These are phyloP conservation scores for Colletotrichum sp. DNA, from an alignment of 2,329 filamentous ascomycete genomes.

Conservation along the genomic window DNA sequence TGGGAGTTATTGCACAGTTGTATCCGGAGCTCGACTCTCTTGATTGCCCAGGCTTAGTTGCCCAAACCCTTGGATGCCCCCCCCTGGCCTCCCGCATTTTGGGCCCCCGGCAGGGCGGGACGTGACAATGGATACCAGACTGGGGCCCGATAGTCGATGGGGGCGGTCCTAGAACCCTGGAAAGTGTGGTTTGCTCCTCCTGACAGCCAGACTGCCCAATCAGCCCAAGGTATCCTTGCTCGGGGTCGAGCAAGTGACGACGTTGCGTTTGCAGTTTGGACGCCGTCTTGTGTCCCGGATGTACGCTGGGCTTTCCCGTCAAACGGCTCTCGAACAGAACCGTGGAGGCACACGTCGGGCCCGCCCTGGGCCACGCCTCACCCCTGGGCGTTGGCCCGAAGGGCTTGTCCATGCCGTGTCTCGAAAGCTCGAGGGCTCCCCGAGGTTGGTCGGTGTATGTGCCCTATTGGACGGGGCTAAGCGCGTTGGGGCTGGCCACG, in stretches of 20 bases:
- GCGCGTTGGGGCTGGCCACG: slow-evolving; percentile 16
- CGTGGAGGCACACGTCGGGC: not conserved
- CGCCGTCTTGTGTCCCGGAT: not conserved
- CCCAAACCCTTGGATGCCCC: not conserved
- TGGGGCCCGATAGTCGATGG: not conserved
- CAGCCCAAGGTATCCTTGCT: not conserved
- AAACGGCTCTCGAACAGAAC: not conserved
- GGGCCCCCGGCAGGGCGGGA: slow-evolving; percentile 6
- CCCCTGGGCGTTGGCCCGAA: not conserved
- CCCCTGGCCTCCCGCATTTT: slow-evolving; percentile 17
- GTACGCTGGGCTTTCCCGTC: not conserved
- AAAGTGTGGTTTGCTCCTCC: slow-evolving; percentile 9
- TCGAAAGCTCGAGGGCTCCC: not conserved
- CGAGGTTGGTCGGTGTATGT: not conserved
- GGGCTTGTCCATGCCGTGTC: slow-evolving; percentile 1
- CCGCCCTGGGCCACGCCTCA: slow-evolving; percentile 11
- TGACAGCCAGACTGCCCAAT: slow-evolving; percentile 1
- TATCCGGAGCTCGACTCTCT: not conserved
- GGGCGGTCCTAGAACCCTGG: not conserved
- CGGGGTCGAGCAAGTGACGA: slow-evolving; percentile 4
- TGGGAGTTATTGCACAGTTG: not conserved
- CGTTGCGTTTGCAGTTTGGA: slow-evolving; percentile 2
- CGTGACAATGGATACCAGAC: not conserved
- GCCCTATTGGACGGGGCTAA: slow-evolving; percentile 19
- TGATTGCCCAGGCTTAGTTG: not conserved